Conservation (phyloP, 306 rosid species). For the Quercus alba region DNA sequence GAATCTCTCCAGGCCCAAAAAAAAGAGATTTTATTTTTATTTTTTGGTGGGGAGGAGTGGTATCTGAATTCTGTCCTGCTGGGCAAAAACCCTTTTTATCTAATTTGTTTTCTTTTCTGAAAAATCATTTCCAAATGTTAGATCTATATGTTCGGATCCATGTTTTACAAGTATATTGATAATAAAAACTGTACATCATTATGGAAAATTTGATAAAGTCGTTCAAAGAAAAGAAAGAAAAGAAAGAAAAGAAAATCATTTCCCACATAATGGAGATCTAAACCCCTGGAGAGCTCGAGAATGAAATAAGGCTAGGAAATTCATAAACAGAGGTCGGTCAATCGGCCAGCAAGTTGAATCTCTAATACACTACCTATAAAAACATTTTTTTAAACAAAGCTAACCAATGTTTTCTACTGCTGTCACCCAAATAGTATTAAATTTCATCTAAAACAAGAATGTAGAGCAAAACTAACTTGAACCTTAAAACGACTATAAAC, state of each 20-base stretch:
- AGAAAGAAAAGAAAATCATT: background rate
- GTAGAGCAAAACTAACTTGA: constrained; percentile 20
- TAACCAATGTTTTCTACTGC: constrained; percentile 31
- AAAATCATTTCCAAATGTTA: too few species aligned
- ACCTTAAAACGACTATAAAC: constrained; percentile 38
- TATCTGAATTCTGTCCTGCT: too few species aligned
- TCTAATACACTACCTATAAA: constrained; percentile 6
- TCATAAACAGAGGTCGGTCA: background rate
- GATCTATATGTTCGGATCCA: background rate
- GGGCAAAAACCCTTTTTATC: too few species aligned
- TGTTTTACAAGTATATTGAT: background rate
- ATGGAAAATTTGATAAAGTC: background rate
- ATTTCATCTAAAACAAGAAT: constrained; percentile 34
- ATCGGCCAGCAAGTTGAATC: background rate
- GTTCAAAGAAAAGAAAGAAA: background rate
- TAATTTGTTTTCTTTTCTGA: too few species aligned
- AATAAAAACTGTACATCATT: background rate
- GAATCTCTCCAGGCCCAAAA: too few species aligned
- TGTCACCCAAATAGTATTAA: constrained; percentile 30
- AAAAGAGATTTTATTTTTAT: too few species aligned
- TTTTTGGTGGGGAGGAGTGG: too few species aligned
- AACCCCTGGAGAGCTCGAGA: background rate
- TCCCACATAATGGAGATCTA: background rate
- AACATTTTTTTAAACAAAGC: constrained; percentile 31
- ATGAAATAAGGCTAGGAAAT: background rate